Evolutionary conservation across 306 rosid species (phyloP), one percentile per base, ranked within the genome.

Genomic region (Cicer cuneatum): DNA sequence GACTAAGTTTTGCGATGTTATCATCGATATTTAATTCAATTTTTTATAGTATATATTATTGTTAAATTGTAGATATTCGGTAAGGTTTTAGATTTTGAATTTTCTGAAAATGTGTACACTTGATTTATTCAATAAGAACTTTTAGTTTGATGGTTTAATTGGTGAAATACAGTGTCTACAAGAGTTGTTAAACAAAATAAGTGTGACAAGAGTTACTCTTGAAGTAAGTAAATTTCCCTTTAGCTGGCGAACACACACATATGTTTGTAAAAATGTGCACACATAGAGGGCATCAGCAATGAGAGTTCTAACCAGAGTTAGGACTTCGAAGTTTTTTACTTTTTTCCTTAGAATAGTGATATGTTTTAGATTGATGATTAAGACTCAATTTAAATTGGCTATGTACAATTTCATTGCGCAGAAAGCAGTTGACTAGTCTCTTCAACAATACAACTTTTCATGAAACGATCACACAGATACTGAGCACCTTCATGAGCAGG

Each of bases 391-490:
- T 67, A 40, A 79, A 82, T 63, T 59, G 76, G 72, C 65, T 78
- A 71, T 77, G 43, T 37, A 80, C 51, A 16, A 48, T 52, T 86
- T 54, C 53, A 40, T 73, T 69, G 66, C 79, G 89, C 98, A 95
- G 99, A 72, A 95, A 90, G 85, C 89, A 89, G 82, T 78, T 90
- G 80, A 82, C 76, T 46, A 89, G 86, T 80, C 65, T 67, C 78
- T 86, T 90, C 87, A 87, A 80, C 80, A 59, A 84, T 49, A 66
- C 89, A n/a, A 64, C 83, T 47, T 88, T 95, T 78, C 88, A 45
- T n/a, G 87, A 85, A 78, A 84, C 87, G 69, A 70, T 87, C 73
- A 80, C 72, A 81, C 89, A 83, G 69, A 92, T 95, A 69, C 87
- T 92, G 68, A 60, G 80, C 53, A 79, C 77, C 71, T 92, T 95